These are phyloP conservation scores for Cairneyella variabilis DNA, from an alignment of 495 filamentous ascomycete genomes.

Conservation along the genomic window DNA sequence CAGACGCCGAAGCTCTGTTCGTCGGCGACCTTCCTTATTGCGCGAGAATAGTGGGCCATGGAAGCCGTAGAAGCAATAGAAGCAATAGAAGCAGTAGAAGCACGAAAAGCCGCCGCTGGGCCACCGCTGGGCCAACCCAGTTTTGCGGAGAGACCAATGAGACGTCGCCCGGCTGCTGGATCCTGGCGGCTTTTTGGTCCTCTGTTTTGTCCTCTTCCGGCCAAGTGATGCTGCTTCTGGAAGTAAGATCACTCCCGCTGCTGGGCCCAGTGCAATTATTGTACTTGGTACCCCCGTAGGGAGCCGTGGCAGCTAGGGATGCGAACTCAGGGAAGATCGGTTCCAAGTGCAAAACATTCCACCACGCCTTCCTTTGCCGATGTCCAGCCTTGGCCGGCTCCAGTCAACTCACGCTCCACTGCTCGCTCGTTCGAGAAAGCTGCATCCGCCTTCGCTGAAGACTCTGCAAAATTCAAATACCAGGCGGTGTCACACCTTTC, in stretches of 20 bases:
- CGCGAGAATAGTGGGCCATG: conserved; percentile 2
- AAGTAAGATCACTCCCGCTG: not conserved
- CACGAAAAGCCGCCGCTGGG: too few species aligned
- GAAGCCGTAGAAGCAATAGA: conserved; percentile 17
- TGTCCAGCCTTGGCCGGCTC: too few species aligned
- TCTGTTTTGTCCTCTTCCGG: conserved; percentile 16
- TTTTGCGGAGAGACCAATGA: conserved; percentile 19
- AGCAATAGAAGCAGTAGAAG: conserved; percentile 2
- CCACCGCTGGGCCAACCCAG: too few species aligned
- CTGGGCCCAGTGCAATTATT: too few species aligned
- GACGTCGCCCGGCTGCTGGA: not conserved
- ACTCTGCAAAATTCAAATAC: conserved; percentile 25
- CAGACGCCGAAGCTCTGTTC: not conserved
- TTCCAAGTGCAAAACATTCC: too few species aligned
- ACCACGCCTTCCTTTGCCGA: too few species aligned
- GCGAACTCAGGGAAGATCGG: too few species aligned
- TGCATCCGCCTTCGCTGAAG: conserved; percentile 11
- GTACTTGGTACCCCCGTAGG: too few species aligned
- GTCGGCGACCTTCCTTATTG: conserved; percentile 7
- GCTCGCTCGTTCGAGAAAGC: too few species aligned
- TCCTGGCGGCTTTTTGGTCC: conserved; percentile 9
- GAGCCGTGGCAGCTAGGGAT: too few species aligned
- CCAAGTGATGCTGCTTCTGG: not conserved
- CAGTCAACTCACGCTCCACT: too few species aligned
- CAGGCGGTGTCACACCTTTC: conserved; percentile 8